These are phyloP conservation scores for Penicillium odoratum DNA, from an alignment of 495 filamentous ascomycete species.

Conservation along the genomic window DNA sequence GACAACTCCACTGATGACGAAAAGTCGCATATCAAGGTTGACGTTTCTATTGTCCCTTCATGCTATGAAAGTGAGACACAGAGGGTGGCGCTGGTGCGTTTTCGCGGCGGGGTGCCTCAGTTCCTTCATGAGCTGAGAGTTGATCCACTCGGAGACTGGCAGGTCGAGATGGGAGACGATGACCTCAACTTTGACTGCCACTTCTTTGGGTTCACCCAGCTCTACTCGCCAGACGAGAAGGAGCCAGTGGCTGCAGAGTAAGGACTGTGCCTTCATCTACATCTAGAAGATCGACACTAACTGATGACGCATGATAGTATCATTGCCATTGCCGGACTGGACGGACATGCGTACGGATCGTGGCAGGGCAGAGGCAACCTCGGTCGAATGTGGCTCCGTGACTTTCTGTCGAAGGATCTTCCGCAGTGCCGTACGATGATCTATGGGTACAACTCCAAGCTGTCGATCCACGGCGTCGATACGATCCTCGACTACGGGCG, in stretches of 20 bases:
- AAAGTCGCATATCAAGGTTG: constrained; percentile 10
- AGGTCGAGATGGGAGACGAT: constrained; percentile 16
- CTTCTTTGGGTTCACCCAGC: constrained; percentile 20
- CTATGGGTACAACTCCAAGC: constrained; percentile 38
- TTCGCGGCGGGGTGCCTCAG: constrained; percentile 16
- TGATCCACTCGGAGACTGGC: constrained; percentile 12
- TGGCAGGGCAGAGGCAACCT: constrained; percentile 30
- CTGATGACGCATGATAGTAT: constrained; percentile 23
- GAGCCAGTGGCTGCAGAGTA: constrained; percentile 14
- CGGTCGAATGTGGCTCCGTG: constrained; percentile 38
- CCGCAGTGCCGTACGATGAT: constrained; percentile 31
- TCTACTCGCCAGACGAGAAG: constrained; percentile 12
- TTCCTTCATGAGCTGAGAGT: constrained; percentile 11
- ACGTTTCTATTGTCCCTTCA: constrained; percentile 16
- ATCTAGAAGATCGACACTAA: constrained; percentile 5
- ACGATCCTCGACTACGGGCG: constrained; percentile 26
- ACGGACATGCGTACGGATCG: constrained; percentile 26
- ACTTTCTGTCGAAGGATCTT: constrained; percentile 36
- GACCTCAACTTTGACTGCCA: constrained; percentile 17
- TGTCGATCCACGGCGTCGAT: constrained; percentile 20
- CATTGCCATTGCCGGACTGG: constrained; percentile 34
- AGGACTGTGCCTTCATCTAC: constrained; percentile 8
- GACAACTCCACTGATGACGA: constrained; percentile 13
- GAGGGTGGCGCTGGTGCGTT: constrained; percentile 14
- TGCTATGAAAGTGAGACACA: constrained; percentile 16